Evolutionary conservation across 495 filamentous ascomycete genomes (phyloP), one percentile per base, ranked within the genome.

Genomic region (Aspergillus avenaceus): DNA sequence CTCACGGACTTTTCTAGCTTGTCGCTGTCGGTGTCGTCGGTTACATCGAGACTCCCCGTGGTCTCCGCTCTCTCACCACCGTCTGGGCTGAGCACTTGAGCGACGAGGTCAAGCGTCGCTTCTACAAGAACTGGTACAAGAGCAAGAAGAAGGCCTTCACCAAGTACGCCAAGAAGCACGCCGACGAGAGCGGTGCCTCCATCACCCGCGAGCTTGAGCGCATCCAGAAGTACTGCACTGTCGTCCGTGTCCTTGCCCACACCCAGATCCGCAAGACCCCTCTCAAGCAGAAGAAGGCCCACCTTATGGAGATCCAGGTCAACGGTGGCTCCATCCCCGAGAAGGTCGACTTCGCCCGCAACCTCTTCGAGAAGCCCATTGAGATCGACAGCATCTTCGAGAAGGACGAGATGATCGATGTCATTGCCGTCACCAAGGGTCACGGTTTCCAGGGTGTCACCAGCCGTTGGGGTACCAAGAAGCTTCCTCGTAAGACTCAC

Each of bases 111-210:
- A 96, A 95, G 83, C 87, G 95, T 59, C 91, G 95, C 70, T 99
- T 99, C 89, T 99, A 99, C 87, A 99, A 99, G 90, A 99, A 99
- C 84, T 99, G 95, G 95, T 99, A 99, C 88, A 95, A 95, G 83
- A 87, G 82, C 82, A 99, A 99, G 91, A 97, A 96, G 89, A 99
- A 99, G 91, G 95, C 95, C 50, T 99, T 97, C 83, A 99, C 95
- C 81, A 96, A 95, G 83, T 99, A 99, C 78, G 88, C 95, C 82
- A 97, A 97, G 89, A 92, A 95, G 84, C 89, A 97, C 86, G 87
- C 95, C 60, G 91, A 96, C 74, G 86, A 76, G 79, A 84, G 67
- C 75, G 92, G 88, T 63, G 78, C 88, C 62, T 87, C 89, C 59
- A 86, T 98, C 79, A 88, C 85, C 72, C 86, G 88, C 71, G 95